Base-by-base conservation (phyloP, 2,329 filamentous ascomycete species). In the Xylariales sp. region DNA sequence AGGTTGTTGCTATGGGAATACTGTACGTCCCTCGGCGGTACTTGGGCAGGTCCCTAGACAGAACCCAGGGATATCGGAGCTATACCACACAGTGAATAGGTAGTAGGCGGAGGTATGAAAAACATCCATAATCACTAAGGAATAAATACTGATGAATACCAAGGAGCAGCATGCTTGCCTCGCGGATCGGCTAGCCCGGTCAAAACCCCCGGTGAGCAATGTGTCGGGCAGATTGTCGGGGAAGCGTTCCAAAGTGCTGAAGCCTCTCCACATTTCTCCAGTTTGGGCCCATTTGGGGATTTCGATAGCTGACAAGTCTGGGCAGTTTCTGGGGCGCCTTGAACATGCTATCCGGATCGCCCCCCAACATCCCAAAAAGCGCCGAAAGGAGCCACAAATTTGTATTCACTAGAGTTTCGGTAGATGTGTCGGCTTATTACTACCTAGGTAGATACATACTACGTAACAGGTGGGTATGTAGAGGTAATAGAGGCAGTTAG, bases 231-330 rank as follows among this genome's bases (percentile, higher is more conserved):
- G 58, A 58, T 49, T 55, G 59, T 55, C 60, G 39, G 59, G 67
- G 63, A 67, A 64, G 64, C 45, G 50, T 57, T 60, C 50, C 60
- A 59, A 46, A 45, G 67, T 54, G 60, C 54, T 59, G 59, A 64
- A 50, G 46, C 12, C 50, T 64, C 58, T 36, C 64, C 64, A 62
- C 67, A 65, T 36, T 62, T 69, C 54, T 56, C 63, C 59, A 57
- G 54, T 49, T 46, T 55, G 46, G 55, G 23, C 34, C 39, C 46
- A 60, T 39, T 54, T 60, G 62, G 54, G 55, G 52, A 54, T n/a
- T 52, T 66, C 48, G 34, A 34, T 61, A 34, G 55, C 30, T 63
- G 59, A 50, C 55, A 54, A 49, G 49, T 64, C 45, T 64, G 54
- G 45, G 46, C 9, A 36, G 52, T n/a, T 32, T 64, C 45, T 64